These are phyloP conservation scores for Leptographium lundbergii DNA, from an alignment of 2,329 filamentous ascomycete genomes.

Conservation along the genomic window DNA sequence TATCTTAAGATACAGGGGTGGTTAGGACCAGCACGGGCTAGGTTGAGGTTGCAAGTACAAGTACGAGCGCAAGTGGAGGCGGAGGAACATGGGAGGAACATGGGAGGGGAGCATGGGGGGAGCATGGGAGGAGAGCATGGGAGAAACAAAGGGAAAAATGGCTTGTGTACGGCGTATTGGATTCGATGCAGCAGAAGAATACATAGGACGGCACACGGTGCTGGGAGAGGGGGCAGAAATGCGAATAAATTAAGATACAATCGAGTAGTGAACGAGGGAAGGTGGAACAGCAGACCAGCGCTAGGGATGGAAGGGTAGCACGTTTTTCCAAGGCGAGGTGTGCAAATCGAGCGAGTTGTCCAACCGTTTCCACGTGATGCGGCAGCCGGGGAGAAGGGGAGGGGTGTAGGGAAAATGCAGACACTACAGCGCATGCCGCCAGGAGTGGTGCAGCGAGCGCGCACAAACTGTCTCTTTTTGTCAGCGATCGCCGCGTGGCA, in stretches of 20 bases:
- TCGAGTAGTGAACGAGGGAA: neutral
- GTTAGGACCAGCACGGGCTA: neutral
- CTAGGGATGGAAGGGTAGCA: slow-evolving; percentile 13
- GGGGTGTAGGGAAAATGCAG: neutral
- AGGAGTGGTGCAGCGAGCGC: neutral
- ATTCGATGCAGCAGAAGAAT: neutral
- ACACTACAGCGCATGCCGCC: neutral
- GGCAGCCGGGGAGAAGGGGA: neutral
- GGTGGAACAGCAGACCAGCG: slow-evolving; percentile 7
- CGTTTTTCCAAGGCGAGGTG: slow-evolving; percentile 7
- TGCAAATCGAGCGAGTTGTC: neutral
- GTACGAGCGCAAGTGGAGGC: neutral
- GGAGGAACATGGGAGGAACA: neutral
- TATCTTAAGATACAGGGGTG: too few species aligned
- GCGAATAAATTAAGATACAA: neutral
- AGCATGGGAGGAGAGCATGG: neutral
- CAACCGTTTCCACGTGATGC: slow-evolving; percentile 3
- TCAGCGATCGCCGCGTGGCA: slow-evolving; percentile 5
- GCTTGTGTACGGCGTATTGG: neutral
- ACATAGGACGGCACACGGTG: neutral
- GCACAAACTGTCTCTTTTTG: neutral
- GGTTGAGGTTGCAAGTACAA: neutral
- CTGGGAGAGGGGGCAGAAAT: neutral
- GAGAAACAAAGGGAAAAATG: neutral
- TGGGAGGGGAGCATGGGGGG: neutral